Percentiles rank a stretch among this genome's conserved stretches.
Evolutionary conservation across 140 eudicot genomes (phyloP).

Genomic region (Cichorium intybus): DNA sequence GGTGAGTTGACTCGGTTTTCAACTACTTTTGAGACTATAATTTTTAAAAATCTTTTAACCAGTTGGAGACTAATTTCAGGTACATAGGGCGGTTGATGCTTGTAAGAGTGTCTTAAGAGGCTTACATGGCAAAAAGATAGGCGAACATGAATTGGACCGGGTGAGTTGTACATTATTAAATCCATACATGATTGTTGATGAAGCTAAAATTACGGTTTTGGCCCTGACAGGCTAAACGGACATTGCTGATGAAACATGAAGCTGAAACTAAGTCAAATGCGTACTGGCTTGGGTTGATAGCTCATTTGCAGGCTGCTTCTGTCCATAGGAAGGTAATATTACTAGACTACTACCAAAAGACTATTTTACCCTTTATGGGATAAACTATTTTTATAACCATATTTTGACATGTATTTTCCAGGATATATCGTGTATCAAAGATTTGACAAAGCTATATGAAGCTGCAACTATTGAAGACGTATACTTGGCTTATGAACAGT

Average conservation of each 20-base stretch:
- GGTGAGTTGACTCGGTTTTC: conserved; percentile 38
- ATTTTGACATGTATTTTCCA: conserved; percentile 18
- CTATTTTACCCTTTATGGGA: not conserved
- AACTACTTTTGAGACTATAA: not conserved
- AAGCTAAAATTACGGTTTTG: conserved; percentile 5
- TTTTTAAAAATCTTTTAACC: conserved; percentile 7
- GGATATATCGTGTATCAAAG: conserved; percentile 96
- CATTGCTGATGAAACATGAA: conserved; percentile 93
- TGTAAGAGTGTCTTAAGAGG: conserved; percentile 96
- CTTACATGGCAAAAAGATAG: conserved; percentile 70
- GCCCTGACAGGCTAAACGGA: conserved; percentile 69
- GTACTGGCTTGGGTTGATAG: conserved; percentile 92
- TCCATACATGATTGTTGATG: not conserved
- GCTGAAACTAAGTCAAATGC: conserved; percentile 98
- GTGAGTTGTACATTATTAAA: conserved; percentile 39
- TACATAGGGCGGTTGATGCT: conserved; percentile 96
- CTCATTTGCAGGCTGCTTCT: conserved; percentile 96
- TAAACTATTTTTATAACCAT: not conserved
- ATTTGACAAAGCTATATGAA: conserved; percentile 70
- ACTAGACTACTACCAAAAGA: not conserved
- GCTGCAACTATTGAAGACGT: conserved; percentile 80
- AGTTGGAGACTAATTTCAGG: conserved; percentile 43
- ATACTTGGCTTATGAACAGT: conserved; percentile 81
- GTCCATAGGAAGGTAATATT: conserved; percentile 81
- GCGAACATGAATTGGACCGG: conserved; percentile 87